Evolutionary conservation across 331 rosid genomes (phyloP).

Genomic region (Quercus lobata): DNA sequence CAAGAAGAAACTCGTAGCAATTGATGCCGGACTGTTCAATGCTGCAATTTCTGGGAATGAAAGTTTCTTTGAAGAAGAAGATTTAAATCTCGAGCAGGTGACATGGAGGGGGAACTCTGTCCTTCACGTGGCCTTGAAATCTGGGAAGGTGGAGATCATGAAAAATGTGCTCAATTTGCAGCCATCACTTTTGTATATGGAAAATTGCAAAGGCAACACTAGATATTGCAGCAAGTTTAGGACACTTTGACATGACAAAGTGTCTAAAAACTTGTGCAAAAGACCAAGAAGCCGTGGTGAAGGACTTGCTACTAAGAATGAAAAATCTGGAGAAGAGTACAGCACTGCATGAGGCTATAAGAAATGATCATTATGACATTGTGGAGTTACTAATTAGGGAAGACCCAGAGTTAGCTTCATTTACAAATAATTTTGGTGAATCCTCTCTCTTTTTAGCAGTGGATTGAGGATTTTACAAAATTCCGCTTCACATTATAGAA

Average conservation of each 20-base stretch:
- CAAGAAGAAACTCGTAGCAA: no score
- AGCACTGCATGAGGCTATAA: conserved; percentile 15
- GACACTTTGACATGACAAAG: neutral
- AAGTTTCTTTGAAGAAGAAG: no score
- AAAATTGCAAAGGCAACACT: conserved; percentile 1
- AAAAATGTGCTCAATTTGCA: neutral
- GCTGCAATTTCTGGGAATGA: no score
- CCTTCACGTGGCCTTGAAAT: conserved; percentile 15
- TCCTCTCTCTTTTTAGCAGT: no score
- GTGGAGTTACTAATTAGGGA: no score
- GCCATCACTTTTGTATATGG: neutral
- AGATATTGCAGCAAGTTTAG: conserved; percentile 8
- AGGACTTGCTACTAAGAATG: neutral
- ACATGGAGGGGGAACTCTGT: neutral
- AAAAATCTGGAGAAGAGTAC: conserved; percentile 1
- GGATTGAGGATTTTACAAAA: no score
- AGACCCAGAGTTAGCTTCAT: no score
- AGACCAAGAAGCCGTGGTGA: neutral
- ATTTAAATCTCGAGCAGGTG: no score
- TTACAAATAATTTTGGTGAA: no score
- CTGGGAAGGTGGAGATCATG: neutral
- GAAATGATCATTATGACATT: neutral
- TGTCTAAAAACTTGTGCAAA: neutral
- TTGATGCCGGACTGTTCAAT: no score
- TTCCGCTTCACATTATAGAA: no score